Evolutionary conservation across 1,284 basidiomycete genomes (phyloP), one percentile per base, ranked within the genome.

Genomic region (Austroboletus sp.): DNA sequence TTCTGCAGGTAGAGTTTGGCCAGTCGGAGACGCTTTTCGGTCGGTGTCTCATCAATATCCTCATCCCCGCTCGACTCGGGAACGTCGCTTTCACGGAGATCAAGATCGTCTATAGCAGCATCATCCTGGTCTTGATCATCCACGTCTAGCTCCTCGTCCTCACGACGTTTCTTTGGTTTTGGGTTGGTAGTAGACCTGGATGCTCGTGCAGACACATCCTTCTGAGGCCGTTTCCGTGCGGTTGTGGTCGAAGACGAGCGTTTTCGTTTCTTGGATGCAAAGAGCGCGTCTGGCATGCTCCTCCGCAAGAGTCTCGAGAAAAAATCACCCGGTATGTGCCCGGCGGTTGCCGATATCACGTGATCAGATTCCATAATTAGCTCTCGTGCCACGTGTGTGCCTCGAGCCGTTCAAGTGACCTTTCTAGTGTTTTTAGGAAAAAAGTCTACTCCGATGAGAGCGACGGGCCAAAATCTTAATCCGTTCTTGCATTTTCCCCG

Each of bases 1-100:
- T 78, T 85, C 48, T 93, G 82, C 37, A 99, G 70, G 66, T 98
- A 98, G 53, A 94, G 69, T 63, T 91, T 86, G 3, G 95, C 94
- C 21, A 98, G 70, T 48, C 96, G 71, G 10, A 98, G 73, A 48
- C 95, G 72, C 67, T 98, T 98, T 73, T 95, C 85, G 0, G 92
- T 93, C 0, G 93, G 91, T 1, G 94, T 98, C 72, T 98, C 91
- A 55, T 85, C 76, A 51, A 83, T 78, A 54, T 90, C 82, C 57
- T 92, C 90, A 42, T 91, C 89, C 5, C 74, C 82, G 57, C 81
- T 85, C 37, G 73, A 75, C 19, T 71, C 73, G 15, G 68, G 69
- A 49, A 79, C 78, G 2, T 75, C 72, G 43, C 83, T 81, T 16
- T 69, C 78, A 35, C 78, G 70, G 47, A 93, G 68, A 60, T 93